Evolutionary conservation across 441 rosid genomes (phyloP), one percentile per base, ranked within the genome.

Genomic region (Eruca vesicaria): DNA sequence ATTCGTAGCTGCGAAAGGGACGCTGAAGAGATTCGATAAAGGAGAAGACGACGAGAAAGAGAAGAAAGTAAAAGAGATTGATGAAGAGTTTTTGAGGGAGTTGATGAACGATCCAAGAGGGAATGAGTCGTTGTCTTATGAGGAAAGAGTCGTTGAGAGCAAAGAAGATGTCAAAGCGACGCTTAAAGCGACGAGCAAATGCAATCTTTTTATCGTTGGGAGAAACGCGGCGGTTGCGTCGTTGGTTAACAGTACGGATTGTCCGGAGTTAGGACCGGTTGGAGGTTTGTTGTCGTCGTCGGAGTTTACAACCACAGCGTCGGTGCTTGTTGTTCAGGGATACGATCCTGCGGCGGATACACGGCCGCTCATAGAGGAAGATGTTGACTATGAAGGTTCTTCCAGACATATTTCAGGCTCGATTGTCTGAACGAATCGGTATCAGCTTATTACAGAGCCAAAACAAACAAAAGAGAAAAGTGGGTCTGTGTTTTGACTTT

Each of bases 241-340:
- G n/a, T 75, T 86, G 77, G 5, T 67, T 52, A 69, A 67, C 21
- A 72, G 67, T 62, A 76, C 66, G 0, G 88, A 86, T 29, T 86
- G 87, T 72, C 84, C 85, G 0, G 88, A 86, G 74, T 45, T 88
- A 20, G 92, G 92, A 14, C 81, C 82, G 1, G 85, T 88, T 2
- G 88, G 88, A 12, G 67, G 84, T 75, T 78, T 82, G 72, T 71
- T 84, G 74, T 86, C 90, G 21, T 81, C 88, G 0, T 86, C 90
- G 0, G 88, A 81, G 19, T 88, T 86, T 80, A 81, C 90, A 0
- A 83, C 78, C 32, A 84, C 85, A 2, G 79, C 90, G 18, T 88
- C 92, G 7, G 85, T 88, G 56, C 81, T 88, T 53, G 79, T 88
- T 2, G 20, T 86, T 31, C 87, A 84, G 58, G 87, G 81, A 50